Percentiles rank a stretch among this genome's conserved stretches.
Evolutionary conservation across 352 stramenopile genomes (phyloP).

Genomic region (Elongisporangium prolatum): DNA sequence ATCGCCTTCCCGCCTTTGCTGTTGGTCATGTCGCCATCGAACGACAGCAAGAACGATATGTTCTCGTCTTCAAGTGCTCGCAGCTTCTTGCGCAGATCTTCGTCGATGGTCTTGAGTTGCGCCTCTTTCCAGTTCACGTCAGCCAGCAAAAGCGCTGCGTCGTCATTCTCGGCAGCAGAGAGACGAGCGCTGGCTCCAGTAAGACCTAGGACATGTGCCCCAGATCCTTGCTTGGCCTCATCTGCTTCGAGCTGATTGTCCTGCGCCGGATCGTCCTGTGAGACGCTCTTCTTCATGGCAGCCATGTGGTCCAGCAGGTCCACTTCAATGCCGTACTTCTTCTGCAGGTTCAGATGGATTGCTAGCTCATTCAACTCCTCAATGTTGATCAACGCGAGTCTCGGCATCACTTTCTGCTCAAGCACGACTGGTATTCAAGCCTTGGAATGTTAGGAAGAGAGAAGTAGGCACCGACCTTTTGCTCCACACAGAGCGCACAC

Average conservation of each 20-base stretch:
- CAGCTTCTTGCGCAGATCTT: conserved; percentile 49
- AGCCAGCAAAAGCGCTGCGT: conserved; percentile 41
- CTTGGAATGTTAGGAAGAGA: neutral
- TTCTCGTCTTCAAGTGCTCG: conserved; percentile 65
- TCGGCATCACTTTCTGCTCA: conserved; percentile 35
- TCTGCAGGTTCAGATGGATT: conserved; percentile 41
- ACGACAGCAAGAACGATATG: conserved; percentile 64
- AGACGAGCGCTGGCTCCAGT: conserved; percentile 28
- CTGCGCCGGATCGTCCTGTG: conserved; percentile 1
- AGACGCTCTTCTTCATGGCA: conserved; percentile 31
- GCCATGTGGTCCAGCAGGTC: conserved; percentile 48
- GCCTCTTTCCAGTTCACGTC: conserved; percentile 58
- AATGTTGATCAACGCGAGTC: conserved; percentile 46
- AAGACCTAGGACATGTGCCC: conserved; percentile 2
- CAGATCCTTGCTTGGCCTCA: conserved; percentile 5
- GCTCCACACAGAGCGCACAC: conserved; percentile 47
- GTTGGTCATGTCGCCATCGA: conserved; percentile 29
- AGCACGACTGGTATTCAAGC: neutral
- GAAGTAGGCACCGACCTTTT: conserved; percentile 24
- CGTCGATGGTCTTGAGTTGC: conserved; percentile 44
- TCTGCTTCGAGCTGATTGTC: conserved; percentile 5
- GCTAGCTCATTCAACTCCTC: conserved; percentile 59
- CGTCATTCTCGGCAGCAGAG: conserved; percentile 51
- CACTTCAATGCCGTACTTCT: conserved; percentile 62
- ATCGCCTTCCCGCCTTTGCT: neutral